Evolutionary conservation across 2,329 filamentous ascomycete species (phyloP).

Genomic region (Malbranchea cinnamomea): DNA sequence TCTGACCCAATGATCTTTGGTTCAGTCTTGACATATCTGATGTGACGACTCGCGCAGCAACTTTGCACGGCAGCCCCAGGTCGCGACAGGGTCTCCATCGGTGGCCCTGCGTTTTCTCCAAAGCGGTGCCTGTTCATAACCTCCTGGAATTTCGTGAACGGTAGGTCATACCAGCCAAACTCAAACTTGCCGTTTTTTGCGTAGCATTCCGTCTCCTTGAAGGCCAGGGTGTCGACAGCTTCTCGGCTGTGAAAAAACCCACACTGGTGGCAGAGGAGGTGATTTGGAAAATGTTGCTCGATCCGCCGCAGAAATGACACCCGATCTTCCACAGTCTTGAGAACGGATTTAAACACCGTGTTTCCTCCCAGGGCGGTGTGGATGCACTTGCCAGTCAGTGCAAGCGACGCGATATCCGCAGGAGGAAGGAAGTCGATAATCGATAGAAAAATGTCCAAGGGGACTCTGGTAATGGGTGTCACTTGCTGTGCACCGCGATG

Average conservation of each 20-base stretch:
- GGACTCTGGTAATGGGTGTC: not conserved
- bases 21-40: too few relatives aligned
- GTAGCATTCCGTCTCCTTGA: too few relatives aligned
- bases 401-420: not conserved
- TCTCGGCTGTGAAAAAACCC: not conserved
- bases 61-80: too few relatives aligned
- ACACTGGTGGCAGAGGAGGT: constrained; percentile 1
- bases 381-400: not conserved
- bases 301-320: not conserved
- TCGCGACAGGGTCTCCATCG: not conserved
- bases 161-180: too few relatives aligned
- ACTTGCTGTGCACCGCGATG: too few relatives aligned
- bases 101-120: not conserved
- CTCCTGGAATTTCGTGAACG: not conserved
- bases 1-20: too few relatives aligned
- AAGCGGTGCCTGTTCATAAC: constrained; percentile 1
- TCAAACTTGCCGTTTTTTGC: too few relatives aligned
- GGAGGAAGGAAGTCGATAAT: not conserved
- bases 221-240: too few relatives aligned
- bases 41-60: too few relatives aligned
- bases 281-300: not conserved
- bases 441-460: not conserved
- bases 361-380: not conserved
- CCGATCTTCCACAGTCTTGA: not conserved
- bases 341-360: not conserved